Base-by-base conservation (phyloP, 2,329 filamentous ascomycete species). In the Penicillium sp. region DNA sequence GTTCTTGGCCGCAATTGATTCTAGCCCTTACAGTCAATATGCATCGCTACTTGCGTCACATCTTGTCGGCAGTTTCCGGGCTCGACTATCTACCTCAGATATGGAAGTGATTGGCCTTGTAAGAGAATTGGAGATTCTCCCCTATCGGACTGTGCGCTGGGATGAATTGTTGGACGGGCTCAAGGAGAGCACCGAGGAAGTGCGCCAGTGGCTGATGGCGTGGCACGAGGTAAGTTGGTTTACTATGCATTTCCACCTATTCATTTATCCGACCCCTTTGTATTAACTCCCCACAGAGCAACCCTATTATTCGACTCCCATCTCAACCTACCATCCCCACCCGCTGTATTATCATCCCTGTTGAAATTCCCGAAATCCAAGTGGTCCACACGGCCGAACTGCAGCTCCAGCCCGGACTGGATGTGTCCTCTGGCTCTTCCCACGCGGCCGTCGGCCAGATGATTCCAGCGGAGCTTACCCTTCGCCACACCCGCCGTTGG, bases 311-410 rank as follows among this genome's bases (percentile, higher is more conserved):
- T 37, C 57, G 60, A 1, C 65, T 77, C 40, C 67, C 72, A 25
- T 48, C 64, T 4, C 64, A 69, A 7, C 70, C 65, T 33, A 59
- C 62, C 14, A 67, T 73, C 22, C 77, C 82, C 20, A 79, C 73
- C 58, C 82, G 82, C 20, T 86, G 85, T 12, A 92, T 99, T 63
- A 79, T 89, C 27, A 95, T 99, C 51, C 90, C 92, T 0, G 92
- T 99, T 14, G 91, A 96, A 55, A 85, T 99, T 1, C 93, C 93
- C 0, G 86, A 88, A 1, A 81, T 96, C 2, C 85, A 90, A 46
- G 84, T 96, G 20, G 84, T 97, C 0, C 89, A 96, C 72, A 95
- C 89, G 0, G 88, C 89, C 18, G 73, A 66, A 64, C 66, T 72
- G 68, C 53, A 64, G 67, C 52, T 72, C 69, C 74, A 55, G 62